These are phyloP conservation scores for Fremontodendron californicum DNA, from an alignment of 345 rosid genomes.

Conservation along the genomic window DNA sequence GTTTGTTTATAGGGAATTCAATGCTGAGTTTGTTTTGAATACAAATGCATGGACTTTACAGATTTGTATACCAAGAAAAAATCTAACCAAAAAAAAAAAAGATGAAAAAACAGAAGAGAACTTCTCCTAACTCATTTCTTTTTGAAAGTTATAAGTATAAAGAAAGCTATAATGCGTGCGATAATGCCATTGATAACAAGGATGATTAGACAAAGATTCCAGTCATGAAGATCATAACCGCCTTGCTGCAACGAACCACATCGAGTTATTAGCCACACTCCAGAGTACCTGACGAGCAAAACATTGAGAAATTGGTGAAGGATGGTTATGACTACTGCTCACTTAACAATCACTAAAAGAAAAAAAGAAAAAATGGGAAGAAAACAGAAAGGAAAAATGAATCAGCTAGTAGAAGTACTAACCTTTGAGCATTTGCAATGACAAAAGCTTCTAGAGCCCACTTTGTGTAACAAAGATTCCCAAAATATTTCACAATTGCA, in stretches of 20 bases:
- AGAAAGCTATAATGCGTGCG: constrained; percentile 45
- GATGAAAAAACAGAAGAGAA: not conserved
- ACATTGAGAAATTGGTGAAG: not conserved
- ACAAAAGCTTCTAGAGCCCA: constrained; percentile 87
- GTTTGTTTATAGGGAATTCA: no score
- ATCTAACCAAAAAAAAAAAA: not conserved
- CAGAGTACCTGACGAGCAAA: constrained; percentile 39
- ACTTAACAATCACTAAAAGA: no score
- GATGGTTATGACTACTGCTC: no score
- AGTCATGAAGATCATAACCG: constrained; percentile 54
- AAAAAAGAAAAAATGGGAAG: not conserved
- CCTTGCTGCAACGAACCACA: constrained; percentile 46
- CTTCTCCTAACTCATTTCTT: constrained; percentile 32
- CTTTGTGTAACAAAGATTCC: constrained; percentile 60
- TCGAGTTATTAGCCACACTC: constrained; percentile 67
- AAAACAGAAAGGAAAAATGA: not conserved
- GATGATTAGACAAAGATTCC: constrained; percentile 44
- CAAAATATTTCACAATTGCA: constrained; percentile 41
- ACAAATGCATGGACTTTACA: no score
- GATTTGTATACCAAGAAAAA: no score
- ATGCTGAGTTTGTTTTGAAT: no score
- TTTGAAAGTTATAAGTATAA: constrained; percentile 37
- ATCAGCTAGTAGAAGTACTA: not conserved
- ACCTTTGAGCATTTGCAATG: constrained; percentile 75
- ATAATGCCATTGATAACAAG: constrained; percentile 42